Percentiles rank a stretch among this genome's conserved stretches.
Conservation (phyloP, 1,284 basidiomycete genomes). For the Ustilago curta region DNA sequence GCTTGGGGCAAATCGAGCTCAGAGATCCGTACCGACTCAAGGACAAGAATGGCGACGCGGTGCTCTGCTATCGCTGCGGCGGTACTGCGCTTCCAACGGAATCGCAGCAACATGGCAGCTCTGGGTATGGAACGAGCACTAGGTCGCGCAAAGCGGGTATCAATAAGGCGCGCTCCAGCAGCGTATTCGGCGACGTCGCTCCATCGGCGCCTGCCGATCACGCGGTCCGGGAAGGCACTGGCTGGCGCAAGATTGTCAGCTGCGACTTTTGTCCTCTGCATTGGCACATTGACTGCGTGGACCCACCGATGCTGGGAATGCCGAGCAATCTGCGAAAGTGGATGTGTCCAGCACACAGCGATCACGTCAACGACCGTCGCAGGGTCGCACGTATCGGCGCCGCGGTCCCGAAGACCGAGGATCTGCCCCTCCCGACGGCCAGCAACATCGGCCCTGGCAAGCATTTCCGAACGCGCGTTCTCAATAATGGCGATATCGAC, state of each 20-base stretch:
- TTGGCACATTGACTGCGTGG: conserved; percentile 97
- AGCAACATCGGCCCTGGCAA: conserved; percentile 75
- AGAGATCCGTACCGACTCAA: conserved; percentile 88
- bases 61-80: conserved; percentile 90
- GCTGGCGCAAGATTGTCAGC: conserved; percentile 78
- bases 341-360: conserved; percentile 98
- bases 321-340: conserved; percentile 90
- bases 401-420: conserved; percentile 41
- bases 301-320: conserved; percentile 87
- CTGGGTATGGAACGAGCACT: neutral
- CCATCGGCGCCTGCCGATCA: conserved; percentile 26
- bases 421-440: conserved; percentile 43
- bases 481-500: conserved; percentile 91
- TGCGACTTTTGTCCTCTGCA: conserved; percentile 95
- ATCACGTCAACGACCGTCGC: conserved; percentile 75
- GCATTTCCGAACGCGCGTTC: conserved; percentile 74
- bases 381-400: conserved; percentile 51
- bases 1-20: conserved; percentile 87
- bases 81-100: conserved; percentile 76
- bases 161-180: conserved; percentile 8
- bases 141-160: neutral
- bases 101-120: conserved; percentile 42
- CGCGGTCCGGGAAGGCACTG: conserved; percentile 37
- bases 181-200: conserved; percentile 7
- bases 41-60: conserved; percentile 82